Base-by-base conservation (phyloP, 2,329 filamentous ascomycete genomes). In the Hypoxylon sp. region DNA sequence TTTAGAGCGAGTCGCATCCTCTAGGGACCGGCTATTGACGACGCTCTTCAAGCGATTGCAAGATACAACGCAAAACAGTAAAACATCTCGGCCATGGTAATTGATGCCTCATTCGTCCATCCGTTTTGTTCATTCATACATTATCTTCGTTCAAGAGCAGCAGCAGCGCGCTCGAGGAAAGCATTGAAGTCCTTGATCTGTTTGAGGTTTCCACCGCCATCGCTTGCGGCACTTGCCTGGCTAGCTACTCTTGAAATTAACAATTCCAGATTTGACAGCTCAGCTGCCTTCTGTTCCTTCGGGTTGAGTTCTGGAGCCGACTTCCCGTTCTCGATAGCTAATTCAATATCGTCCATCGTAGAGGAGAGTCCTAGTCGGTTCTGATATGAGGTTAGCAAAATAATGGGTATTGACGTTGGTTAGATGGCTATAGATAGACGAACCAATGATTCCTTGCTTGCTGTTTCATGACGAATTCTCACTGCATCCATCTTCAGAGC, bases 401-500 rank as follows among this genome's bases (percentile, higher is more conserved):
- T 46, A 51, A 65, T 19, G 25, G 11, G 11, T 28, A 14, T 23
- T 36, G 75, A 80, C 25, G 0, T 41, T 23, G 10, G 25, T 7
- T 10, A 25, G 11, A 13, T 19, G 2, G 43, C 52, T 19, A 23
- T 10, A 19, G 13, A 46, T 5, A 21, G 36, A 76, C 83, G 68
- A 77, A 88, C 87, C 77, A 85, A 78, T 59, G 85, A 82, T 62
- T 84, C 80, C 66, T 82, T 83, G 56, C 81, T 85, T 28, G 87
- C 84, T 2, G 79, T 82, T 67, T 90, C 87, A 62, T 91, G 88
- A 71, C 83, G 85, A 36, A 84, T 83, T 48, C 89, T 82, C n/a
- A 90, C 80, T 6, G 87, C 86, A 68, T 91, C 89, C 82, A 89
- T 90, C 45, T 84, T 85, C 17, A 91, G 77, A 4, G 85, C 87